These are phyloP conservation scores for Leishmania arabica DNA, from an alignment of 208 protist genomes.

Conservation along the genomic window DNA sequence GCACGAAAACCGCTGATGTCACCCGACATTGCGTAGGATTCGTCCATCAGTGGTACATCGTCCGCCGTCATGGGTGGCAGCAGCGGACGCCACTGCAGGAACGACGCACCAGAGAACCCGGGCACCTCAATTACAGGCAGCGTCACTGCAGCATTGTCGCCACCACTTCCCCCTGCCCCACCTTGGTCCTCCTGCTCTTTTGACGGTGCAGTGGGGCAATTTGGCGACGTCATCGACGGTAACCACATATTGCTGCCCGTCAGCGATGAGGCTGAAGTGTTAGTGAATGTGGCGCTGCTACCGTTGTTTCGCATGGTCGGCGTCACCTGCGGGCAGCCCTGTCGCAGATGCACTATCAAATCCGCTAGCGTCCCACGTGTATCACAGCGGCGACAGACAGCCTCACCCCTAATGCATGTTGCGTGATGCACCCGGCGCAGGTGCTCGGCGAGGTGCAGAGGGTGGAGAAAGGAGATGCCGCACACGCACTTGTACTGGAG, in stretches of 20 bases:
- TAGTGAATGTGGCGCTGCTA: not conserved
- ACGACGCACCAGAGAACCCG: constrained; percentile 20
- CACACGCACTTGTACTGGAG: constrained; percentile 76
- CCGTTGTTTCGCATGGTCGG: not conserved
- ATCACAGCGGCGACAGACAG: constrained; percentile 50
- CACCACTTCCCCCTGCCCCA: not conserved
- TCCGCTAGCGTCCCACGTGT: constrained; percentile 33
- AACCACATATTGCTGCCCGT: not conserved
- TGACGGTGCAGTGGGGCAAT: not conserved
- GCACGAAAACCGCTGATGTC: not conserved
- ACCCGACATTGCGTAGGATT: constrained; percentile 20
- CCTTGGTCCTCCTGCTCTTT: constrained; percentile 6
- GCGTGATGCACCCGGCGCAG: constrained; percentile 54
- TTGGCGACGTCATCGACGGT: not conserved
- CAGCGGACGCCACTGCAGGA: constrained; percentile 31
- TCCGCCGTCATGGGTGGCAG: constrained; percentile 27
- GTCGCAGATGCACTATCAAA: constrained; percentile 45
- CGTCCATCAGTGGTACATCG: constrained; percentile 30
- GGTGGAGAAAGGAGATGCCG: constrained; percentile 53
- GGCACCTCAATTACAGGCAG: constrained; percentile 21
- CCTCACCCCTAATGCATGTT: constrained; percentile 34
- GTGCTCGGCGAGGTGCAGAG: constrained; percentile 63
- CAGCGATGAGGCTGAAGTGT: not conserved
- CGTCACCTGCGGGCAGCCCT: constrained; percentile 20
- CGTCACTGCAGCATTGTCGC: not conserved